These are phyloP conservation scores for Fusarium poae DNA, from an alignment of 2,329 filamentous ascomycete species.

Conservation along the genomic window DNA sequence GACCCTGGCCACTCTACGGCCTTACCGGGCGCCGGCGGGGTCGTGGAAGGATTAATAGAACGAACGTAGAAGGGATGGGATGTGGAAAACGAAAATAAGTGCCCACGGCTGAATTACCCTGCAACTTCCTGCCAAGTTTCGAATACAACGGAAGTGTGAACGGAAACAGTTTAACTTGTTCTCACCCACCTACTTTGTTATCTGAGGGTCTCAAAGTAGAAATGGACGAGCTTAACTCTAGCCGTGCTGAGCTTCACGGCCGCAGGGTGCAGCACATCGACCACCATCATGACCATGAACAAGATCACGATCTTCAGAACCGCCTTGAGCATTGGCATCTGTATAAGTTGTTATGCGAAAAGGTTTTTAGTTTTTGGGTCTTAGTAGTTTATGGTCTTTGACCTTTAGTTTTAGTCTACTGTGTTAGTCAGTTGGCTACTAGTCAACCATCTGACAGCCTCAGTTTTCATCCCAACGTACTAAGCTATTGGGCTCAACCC, in stretches of 20 bases:
- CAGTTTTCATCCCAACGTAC: slow-evolving; percentile 17
- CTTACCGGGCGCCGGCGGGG: slow-evolving; percentile 40
- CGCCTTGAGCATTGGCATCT: slow-evolving; percentile 25
- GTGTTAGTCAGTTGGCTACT: not conserved
- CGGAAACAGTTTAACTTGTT: not conserved
- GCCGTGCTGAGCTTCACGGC: slow-evolving; percentile 47
- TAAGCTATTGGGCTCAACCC: slow-evolving; percentile 20
- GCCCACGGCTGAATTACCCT: slow-evolving; percentile 33
- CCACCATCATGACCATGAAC: not conserved
- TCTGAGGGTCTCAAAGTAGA: slow-evolving; percentile 36
- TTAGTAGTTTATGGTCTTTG: not conserved
- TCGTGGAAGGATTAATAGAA: slow-evolving; percentile 48
- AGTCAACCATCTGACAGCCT: slow-evolving; percentile 14
- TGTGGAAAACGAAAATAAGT: slow-evolving; percentile 29
- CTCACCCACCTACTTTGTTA: slow-evolving; percentile 4
- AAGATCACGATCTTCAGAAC: slow-evolving; percentile 21
- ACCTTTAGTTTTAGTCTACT: not conserved
- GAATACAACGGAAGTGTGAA: slow-evolving; percentile 27
- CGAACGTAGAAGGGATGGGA: slow-evolving; percentile 27
- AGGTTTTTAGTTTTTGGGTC: not conserved
- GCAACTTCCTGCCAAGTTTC: slow-evolving; percentile 34
- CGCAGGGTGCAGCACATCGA: slow-evolving; percentile 39
- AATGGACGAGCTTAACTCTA: slow-evolving; percentile 31
- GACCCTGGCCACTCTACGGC: slow-evolving; percentile 42
- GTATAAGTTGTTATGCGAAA: slow-evolving; percentile 30